Base-by-base conservation (phyloP, 805 yeast genomes). In the Yarrowia osloensis region DNA sequence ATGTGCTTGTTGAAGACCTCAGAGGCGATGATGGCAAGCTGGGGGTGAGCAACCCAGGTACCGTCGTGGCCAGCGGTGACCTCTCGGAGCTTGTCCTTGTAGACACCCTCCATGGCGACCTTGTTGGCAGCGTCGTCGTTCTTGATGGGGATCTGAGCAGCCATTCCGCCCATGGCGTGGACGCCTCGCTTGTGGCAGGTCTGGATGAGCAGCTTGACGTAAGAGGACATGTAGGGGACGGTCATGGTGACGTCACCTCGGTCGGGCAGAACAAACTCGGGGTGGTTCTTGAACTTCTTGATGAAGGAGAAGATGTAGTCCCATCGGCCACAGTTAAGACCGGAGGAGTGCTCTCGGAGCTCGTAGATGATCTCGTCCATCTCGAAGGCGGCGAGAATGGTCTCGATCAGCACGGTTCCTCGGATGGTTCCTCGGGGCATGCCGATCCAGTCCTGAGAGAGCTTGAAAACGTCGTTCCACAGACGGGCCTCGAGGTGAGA, bases 101-200 rank as follows among this genome's bases (percentile, higher is more conserved):
- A 83, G 67, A 87, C 91, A 70, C 86, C 86, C 72, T 84, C 87
- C 86, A 87, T 83, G 65, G 90, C 90, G 63, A 79, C 79, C 75
- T 79, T 80, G 80, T 87, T 87, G 71, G 88, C 86, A 66, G 75
- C 83, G 52, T 81, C 81, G 72, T 87, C 90, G 67, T 81, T 80
- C 81, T 87, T 87, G 80, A 87, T 86, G 52, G 91, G 91, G 73
- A 87, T 87, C 78, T 86, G 89, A 17, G 91, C 91, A 68, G 90
- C 90, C 91, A 87, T 87, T 68, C 91, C 91, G 65, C 91, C 91
- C 84, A 87, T 85, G 55, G 91, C 91, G 74, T 87, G 90, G 50
- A 87, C 90, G 70, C 88, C 88, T 72, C 91, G 84, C 78, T 81
- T 81, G 79, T 87, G 91, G 74, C 89, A 85, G 67, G 90, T 86